Conservation (phyloP, 2,329 filamentous ascomycete species). For the Sporothrix sp. region DNA sequence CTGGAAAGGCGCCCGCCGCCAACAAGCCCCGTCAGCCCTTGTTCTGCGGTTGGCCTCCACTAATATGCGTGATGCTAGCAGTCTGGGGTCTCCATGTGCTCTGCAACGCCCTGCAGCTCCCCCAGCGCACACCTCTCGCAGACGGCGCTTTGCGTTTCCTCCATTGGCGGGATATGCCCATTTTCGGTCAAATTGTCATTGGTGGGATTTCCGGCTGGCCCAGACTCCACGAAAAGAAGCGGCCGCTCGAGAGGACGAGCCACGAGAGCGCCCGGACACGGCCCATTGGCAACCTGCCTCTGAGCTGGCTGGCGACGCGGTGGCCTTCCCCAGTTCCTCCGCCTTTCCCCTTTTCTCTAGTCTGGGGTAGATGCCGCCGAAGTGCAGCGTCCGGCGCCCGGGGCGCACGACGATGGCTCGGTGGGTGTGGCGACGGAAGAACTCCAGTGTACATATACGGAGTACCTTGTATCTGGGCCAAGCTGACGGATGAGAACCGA, state of each 20-base stretch:
- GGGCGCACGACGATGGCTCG: too few species aligned
- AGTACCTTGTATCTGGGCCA: too few species aligned
- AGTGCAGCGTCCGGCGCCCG: too few species aligned
- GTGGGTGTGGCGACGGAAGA: too few species aligned
- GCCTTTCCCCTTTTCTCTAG: too few species aligned
- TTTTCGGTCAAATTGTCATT: conserved; percentile 12
- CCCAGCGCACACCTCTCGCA: neutral
- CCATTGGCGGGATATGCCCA: neutral
- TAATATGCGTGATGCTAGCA: neutral
- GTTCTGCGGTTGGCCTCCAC: neutral
- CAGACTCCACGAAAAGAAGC: neutral
- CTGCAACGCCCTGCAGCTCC: too few species aligned
- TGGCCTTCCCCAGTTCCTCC: too few species aligned
- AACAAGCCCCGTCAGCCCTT: neutral
- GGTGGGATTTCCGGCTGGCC: conserved; percentile 4
- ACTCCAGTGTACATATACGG: too few species aligned
- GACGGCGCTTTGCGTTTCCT: too few species aligned
- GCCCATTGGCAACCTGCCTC: neutral
- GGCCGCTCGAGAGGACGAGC: neutral
- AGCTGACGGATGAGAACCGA: too few species aligned
- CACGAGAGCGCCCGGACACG: neutral
- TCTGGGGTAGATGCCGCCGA: too few species aligned
- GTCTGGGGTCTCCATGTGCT: conserved; percentile 3
- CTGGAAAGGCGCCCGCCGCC: neutral
- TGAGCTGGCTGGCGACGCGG: too few species aligned